phyloP scores from a whole-genome alignment of 129 eudicot species.

The Heracleum sosnowskyi region DNA sequence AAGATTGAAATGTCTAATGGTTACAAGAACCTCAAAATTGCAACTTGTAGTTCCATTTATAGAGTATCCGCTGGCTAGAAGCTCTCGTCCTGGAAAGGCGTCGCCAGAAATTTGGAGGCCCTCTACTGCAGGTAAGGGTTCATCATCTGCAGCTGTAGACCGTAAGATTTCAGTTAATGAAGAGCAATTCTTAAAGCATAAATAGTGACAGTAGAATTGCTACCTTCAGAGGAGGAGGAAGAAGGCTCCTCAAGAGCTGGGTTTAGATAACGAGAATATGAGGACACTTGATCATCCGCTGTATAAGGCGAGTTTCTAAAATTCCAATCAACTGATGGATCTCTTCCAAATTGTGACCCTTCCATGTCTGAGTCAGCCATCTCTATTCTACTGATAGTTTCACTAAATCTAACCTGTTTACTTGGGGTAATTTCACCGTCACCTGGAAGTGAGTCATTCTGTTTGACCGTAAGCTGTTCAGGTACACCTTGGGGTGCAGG shows the following conservation, averaged over 20 bases:
- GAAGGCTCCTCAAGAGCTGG: slow-evolving; percentile 87
- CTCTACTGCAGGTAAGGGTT: slow-evolving; percentile 82
- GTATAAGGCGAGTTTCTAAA: slow-evolving; percentile 38
- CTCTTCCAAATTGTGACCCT: slow-evolving; percentile 44
- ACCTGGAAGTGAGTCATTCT: slow-evolving; percentile 25
- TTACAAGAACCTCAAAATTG: slow-evolving; percentile 75
- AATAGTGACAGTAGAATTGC: slow-evolving; percentile 1
- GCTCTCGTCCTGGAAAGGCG: slow-evolving; percentile 82
- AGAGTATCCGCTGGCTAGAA: slow-evolving; percentile 80
- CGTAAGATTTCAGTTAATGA: slow-evolving; percentile 11
- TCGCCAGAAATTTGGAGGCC: slow-evolving; percentile 93
- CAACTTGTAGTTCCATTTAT: slow-evolving; percentile 95
- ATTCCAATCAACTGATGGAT: slow-evolving; percentile 39
- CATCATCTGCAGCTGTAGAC: slow-evolving; percentile 88
- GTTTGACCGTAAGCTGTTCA: slow-evolving; percentile 28
- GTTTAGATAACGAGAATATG: slow-evolving; percentile 65
- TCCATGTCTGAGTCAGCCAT: slow-evolving; percentile 39
- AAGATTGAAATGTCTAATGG: background rate
- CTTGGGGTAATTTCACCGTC: slow-evolving; percentile 40
- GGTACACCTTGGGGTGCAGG: slow-evolving; percentile 26
- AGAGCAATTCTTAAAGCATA: slow-evolving; percentile 11
- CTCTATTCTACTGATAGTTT: slow-evolving; percentile 52
- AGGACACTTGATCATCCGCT: slow-evolving; percentile 13
- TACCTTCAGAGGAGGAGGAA: slow-evolving; percentile 92
- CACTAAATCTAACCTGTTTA: slow-evolving; percentile 71